Evolutionary conservation across 805 yeast species (phyloP).

Genomic region (Tetrapisispora pingtungensis): DNA sequence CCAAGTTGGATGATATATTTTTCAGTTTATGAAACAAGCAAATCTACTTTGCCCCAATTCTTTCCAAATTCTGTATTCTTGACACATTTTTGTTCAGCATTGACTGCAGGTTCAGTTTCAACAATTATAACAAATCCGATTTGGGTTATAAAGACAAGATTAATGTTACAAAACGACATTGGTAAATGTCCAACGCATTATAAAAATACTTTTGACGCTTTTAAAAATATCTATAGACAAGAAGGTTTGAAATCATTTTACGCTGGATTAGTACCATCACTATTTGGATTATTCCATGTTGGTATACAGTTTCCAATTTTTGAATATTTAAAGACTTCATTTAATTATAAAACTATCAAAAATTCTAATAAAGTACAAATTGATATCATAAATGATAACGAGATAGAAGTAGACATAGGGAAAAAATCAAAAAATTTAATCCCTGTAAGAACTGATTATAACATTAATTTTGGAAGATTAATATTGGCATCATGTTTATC

Average conservation of each 20-base stretch:
- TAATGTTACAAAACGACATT: constrained; percentile 67
- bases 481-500: constrained; percentile 66
- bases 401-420: neutral
- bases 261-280: constrained; percentile 82
- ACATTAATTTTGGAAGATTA: constrained; percentile 33
- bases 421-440: too few species aligned
- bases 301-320: constrained; percentile 95
- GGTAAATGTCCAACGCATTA: constrained; percentile 29
- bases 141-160: constrained; percentile 93
- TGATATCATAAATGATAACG: neutral
- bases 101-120: constrained; percentile 81
- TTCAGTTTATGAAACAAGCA: constrained; percentile 76
- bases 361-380: neutral
- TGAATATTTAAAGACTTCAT: constrained; percentile 59
- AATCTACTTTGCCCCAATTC: constrained; percentile 40
- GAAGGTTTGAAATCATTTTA: constrained; percentile 82
- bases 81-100: constrained; percentile 46
- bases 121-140: constrained; percentile 86
- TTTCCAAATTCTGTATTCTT: constrained; percentile 30
- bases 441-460: constrained; percentile 1
- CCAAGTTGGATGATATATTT: constrained; percentile 98
- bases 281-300: constrained; percentile 84
- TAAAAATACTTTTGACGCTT: constrained; percentile 75
- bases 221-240: constrained; percentile 58
- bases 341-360: constrained; percentile 27